phyloP scores from a whole-genome alignment of 495 filamentous ascomycete genomes.

The Talaromyces borbonicus region DNA sequence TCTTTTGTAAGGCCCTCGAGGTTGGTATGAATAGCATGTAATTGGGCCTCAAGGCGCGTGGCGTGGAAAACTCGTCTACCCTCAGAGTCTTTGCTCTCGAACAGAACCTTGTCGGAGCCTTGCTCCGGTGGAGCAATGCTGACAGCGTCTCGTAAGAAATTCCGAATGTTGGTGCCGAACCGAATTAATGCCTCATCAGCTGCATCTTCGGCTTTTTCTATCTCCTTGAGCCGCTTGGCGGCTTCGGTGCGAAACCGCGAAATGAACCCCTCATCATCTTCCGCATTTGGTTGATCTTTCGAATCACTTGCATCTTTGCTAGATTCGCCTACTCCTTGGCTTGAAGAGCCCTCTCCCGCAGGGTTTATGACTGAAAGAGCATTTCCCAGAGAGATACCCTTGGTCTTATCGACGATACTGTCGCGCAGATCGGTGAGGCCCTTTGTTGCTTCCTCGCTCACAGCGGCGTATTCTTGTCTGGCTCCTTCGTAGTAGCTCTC shows the following conservation, averaged over 20 bases:
- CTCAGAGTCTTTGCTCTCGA: slow-evolving; percentile 84
- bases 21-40: slow-evolving; percentile 87
- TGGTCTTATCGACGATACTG: slow-evolving; percentile 59
- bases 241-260: slow-evolving; percentile 77
- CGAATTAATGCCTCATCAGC: slow-evolving; percentile 91
- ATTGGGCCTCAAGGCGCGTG: slow-evolving; percentile 88
- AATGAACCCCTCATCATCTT: slow-evolving; percentile 61
- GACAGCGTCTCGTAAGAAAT: slow-evolving; percentile 87
- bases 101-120: slow-evolving; percentile 50
- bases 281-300: slow-evolving; percentile 13
- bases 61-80: slow-evolving; percentile 88
- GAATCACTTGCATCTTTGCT: slow-evolving; percentile 15
- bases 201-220: slow-evolving; percentile 92
- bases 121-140: slow-evolving; percentile 62
- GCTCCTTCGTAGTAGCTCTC: slow-evolving; percentile 80
- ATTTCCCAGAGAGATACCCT: slow-evolving; percentile 58
- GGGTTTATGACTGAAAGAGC: slow-evolving; percentile 20
- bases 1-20: slow-evolving; percentile 79
- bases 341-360: slow-evolving; percentile 27
- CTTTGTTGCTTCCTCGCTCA: slow-evolving; percentile 71
- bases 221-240: slow-evolving; percentile 74
- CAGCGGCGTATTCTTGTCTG: slow-evolving; percentile 65
- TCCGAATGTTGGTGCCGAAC: slow-evolving; percentile 83
- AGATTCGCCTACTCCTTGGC: slow-evolving; percentile 22
- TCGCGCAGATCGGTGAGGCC: slow-evolving; percentile 67